Evolutionary conservation across 208 protist genomes (phyloP), one percentile per base, ranked within the genome.

Genomic region (Leishmania amazonensis): DNA sequence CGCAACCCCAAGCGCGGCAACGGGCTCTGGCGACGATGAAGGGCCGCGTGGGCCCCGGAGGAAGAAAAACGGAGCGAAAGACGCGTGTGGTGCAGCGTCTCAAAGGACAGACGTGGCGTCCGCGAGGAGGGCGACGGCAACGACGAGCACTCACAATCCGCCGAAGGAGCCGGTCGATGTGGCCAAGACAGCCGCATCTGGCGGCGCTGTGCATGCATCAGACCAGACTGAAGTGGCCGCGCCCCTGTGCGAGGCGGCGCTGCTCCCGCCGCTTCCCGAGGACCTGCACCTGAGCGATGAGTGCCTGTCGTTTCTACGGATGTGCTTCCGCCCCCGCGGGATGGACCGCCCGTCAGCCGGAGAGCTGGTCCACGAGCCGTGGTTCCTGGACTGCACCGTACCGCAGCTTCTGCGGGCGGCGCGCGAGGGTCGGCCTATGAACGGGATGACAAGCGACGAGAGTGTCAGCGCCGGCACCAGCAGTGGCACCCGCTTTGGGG

Each of bases 291-390:
- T 85, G 28, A 85, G 78, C 62, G 74, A 65, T 15, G 91, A 90
- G 38, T 92, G 90, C 77, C 11, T 75, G 9, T 79, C 75, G 31
- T 95, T 97, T 80, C 77, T 97, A 2, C 67, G 78, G 21, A 28
- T 74, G n/a, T 97, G 94, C 79, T 86, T 97, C 73, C 60, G 83
- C 45, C 81, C 79, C n/a, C 85, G 94, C 42, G 85, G 90, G 5
- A 13, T 19, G 11, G 87, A 87, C 49, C 89, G 94, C 11, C 85
- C 89, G 9, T 88, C 83, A 17, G 94, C 92, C 3, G 79, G 68
- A 28, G 75, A 74, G 58, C 78, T 97, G 49, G 65, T 90, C 31
- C 81, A 87, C 53, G 83, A 94, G 62, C 65, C 72, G 47, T 96
- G 92, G 94, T 94, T 97, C 74, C 80, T 83, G 15, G 67, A 83